A percentile compares a stretch with the other conserved stretches of the same genome.
phyloP scores from a whole-genome alignment of 371 early-diverging fungal species.

The Gilbertella persicaria region DNA sequence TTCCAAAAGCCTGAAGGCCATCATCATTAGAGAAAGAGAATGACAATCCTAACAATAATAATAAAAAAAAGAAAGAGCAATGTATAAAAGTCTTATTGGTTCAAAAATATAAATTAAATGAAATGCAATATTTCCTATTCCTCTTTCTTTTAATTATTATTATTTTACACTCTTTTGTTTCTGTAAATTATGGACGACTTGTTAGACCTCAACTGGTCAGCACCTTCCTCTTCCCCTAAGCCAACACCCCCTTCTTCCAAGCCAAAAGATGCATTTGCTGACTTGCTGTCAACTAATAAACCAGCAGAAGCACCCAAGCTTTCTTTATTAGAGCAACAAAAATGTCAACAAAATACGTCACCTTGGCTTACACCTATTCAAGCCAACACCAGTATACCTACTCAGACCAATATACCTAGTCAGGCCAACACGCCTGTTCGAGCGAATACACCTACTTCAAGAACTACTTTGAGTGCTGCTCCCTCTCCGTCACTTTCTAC shows the following conservation, averaged over 20 bases:
- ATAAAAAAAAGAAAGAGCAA: not conserved
- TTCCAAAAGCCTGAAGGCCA: slow-evolving; percentile 66
- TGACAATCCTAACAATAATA: not conserved
- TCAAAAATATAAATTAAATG: not conserved
- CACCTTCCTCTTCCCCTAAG: not conserved
- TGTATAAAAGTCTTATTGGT: not conserved
- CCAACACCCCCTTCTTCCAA: not conserved
- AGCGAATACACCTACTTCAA: too few species aligned
- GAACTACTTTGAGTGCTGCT: not conserved
- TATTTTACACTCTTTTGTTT: not conserved
- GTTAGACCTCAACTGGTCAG: slow-evolving; percentile 41
- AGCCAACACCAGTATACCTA: slow-evolving; percentile 5
- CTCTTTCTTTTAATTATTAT: not conserved
- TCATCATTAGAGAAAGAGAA: slow-evolving; percentile 41
- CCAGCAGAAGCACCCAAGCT: slow-evolving; percentile 14
- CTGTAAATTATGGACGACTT: slow-evolving; percentile 38
- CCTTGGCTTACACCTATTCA: not conserved
- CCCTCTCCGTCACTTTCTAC: slow-evolving; percentile 1
- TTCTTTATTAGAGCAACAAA: slow-evolving; percentile 25
- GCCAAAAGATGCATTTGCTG: slow-evolving; percentile 43
- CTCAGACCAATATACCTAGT: not conserved
- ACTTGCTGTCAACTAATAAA: slow-evolving; percentile 29
- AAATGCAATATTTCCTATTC: not conserved
- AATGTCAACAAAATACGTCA: not conserved
- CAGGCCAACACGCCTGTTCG: not conserved